phyloP scores from a whole-genome alignment of 805 yeast genomes.

The Alloascoidea africana region DNA sequence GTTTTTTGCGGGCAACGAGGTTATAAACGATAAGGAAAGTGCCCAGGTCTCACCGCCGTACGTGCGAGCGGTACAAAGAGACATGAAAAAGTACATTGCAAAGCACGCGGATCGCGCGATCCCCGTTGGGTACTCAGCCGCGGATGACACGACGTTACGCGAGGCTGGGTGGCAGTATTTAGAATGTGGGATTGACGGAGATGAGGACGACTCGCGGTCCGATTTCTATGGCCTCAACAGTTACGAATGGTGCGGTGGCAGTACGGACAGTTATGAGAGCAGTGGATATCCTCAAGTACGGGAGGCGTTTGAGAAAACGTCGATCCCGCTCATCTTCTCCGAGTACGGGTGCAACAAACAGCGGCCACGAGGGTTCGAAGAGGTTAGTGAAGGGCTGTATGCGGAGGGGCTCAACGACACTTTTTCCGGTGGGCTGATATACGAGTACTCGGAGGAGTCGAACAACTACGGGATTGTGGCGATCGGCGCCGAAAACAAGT shows the following conservation, averaged over 20 bases:
- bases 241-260: slow-evolving; percentile 80
- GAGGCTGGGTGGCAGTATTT: slow-evolving; percentile 65
- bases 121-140: slow-evolving; percentile 95
- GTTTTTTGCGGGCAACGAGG: slow-evolving; percentile 84
- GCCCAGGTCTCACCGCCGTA: slow-evolving; percentile 56
- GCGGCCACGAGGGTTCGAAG: slow-evolving; percentile 65
- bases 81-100: slow-evolving; percentile 69
- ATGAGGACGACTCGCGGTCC: slow-evolving; percentile 30
- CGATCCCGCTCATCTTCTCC: slow-evolving; percentile 74
- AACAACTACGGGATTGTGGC: slow-evolving; percentile 76
- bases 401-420: slow-evolving; percentile 64
- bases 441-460: slow-evolving; percentile 66
- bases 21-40: slow-evolving; percentile 62
- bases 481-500: too few relatives aligned
- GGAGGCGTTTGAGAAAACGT: slow-evolving; percentile 48
- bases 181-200: slow-evolving; percentile 68
- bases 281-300: slow-evolving; percentile 68
- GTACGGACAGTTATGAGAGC: slow-evolving; percentile 59
- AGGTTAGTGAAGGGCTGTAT: slow-evolving; percentile 52
- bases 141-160: slow-evolving; percentile 75
- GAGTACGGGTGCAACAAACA: slow-evolving; percentile 89
- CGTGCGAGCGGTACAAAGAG: slow-evolving; percentile 85
- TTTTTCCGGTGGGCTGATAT: slow-evolving; percentile 77
- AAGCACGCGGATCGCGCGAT: slow-evolving; percentile 55
- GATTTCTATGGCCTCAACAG: slow-evolving; percentile 79